A percentile compares a stretch with the other conserved stretches of the same genome.
phyloP scores from a whole-genome alignment of 495 filamentous ascomycete genomes.

The Daldinia childiae region DNA sequence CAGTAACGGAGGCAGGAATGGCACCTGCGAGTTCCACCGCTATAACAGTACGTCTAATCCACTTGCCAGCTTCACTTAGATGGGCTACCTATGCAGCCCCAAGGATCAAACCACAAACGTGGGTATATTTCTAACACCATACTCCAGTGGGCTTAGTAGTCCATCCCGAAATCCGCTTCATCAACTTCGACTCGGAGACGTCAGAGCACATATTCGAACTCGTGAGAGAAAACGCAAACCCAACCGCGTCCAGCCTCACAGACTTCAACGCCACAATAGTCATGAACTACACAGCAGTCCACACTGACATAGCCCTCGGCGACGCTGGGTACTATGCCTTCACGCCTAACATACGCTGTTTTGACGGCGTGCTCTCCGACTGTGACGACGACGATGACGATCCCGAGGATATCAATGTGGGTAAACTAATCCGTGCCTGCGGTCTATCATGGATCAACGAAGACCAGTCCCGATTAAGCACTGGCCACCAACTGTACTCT shows the following conservation, averaged over 20 bases:
- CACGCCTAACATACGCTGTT: conserved; percentile 13
- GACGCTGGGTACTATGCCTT: conserved; percentile 6
- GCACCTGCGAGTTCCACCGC: neutral
- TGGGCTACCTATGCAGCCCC: too few species aligned
- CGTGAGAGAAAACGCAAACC: neutral
- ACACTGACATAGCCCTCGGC: neutral
- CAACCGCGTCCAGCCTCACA: neutral
- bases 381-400: conserved; percentile 20
- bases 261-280: conserved; percentile 24
- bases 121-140: neutral
- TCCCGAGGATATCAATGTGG: neutral
- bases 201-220: conserved; percentile 8
- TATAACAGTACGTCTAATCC: conserved; percentile 4
- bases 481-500: conserved; percentile 2
- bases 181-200: neutral
- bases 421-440: conserved; percentile 12
- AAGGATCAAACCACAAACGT: too few species aligned
- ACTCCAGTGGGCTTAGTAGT: conserved; percentile 12
- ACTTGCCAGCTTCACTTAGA: neutral
- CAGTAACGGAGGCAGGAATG: neutral
- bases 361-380: conserved; percentile 10
- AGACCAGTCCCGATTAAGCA: neutral
- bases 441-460: neutral
- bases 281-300: conserved; percentile 13
- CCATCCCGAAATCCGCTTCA: conserved; percentile 12